phyloP scores from a whole-genome alignment of 2,329 filamentous ascomycete species.

The Stemphylium beticola region DNA sequence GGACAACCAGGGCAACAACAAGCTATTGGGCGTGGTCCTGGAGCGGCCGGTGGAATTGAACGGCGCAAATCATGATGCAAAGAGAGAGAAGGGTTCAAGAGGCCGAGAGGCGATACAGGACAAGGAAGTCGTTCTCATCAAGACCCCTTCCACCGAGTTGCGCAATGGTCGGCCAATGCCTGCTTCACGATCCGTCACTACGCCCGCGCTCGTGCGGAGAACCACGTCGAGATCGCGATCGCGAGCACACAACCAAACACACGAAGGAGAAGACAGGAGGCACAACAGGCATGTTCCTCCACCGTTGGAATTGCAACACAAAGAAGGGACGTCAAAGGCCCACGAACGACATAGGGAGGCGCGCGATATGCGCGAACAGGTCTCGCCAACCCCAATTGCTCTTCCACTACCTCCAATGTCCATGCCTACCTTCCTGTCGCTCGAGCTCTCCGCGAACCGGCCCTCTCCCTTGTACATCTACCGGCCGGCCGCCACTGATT shows the following conservation, averaged over 20 bases:
- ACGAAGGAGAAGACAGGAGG: constrained; percentile 32
- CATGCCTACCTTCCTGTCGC: constrained; percentile 68
- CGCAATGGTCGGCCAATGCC: constrained; percentile 39
- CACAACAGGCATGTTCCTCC: constrained; percentile 32
- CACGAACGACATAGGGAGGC: constrained; percentile 34
- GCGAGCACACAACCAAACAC: constrained; percentile 21
- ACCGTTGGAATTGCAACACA: constrained; percentile 45
- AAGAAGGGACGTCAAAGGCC: constrained; percentile 38
- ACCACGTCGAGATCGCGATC: constrained; percentile 43
- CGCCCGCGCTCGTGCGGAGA: constrained; percentile 47
- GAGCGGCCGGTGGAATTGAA: constrained; percentile 27
- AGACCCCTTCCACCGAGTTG: constrained; percentile 31
- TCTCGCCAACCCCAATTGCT: constrained; percentile 52
- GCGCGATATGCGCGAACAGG: constrained; percentile 29
- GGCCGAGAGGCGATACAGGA: constrained; percentile 25
- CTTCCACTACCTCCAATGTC: constrained; percentile 68
- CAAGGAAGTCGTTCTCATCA: constrained; percentile 41
- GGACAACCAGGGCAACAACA: constrained; percentile 22
- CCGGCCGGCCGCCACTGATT: constrained; percentile 61
- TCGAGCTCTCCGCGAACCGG: constrained; percentile 66
- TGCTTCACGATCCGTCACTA: constrained; percentile 44
- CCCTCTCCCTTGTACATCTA: constrained; percentile 70
- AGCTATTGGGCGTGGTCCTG: constrained; percentile 28
- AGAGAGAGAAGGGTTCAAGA: constrained; percentile 3
- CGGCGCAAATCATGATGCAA: constrained; percentile 4